phyloP scores from a whole-genome alignment of 306 rosid genomes.

The Quercus gilva region DNA sequence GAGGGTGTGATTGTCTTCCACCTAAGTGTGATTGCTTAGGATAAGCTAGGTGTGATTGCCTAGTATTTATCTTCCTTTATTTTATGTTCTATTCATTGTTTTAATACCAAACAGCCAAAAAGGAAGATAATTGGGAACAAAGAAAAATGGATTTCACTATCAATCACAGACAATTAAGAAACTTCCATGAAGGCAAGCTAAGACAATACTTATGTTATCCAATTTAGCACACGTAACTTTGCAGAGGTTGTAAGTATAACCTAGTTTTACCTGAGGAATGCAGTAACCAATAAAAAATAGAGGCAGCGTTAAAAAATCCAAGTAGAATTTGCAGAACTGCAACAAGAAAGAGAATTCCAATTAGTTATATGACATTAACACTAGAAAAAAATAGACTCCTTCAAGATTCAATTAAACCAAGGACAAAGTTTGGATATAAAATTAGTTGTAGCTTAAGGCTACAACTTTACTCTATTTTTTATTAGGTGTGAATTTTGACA shows the following conservation, averaged over 20 bases:
- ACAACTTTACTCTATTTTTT: too few relatives aligned
- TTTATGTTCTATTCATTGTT: too few relatives aligned
- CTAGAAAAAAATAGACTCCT: background rate
- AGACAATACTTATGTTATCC: conserved; percentile 10
- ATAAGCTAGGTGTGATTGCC: too few relatives aligned
- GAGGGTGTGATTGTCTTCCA: too few relatives aligned
- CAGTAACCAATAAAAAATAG: conserved; percentile 40
- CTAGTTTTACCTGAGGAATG: conserved; percentile 77
- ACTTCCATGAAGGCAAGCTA: background rate
- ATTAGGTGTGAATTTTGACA: too few relatives aligned
- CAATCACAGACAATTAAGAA: conserved; percentile 2
- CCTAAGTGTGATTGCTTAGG: too few relatives aligned
- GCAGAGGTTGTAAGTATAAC: conserved; percentile 8
- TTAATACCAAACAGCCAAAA: too few relatives aligned
- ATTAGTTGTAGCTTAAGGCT: too few relatives aligned
- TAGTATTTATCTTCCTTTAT: too few relatives aligned
- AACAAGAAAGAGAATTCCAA: conserved; percentile 29
- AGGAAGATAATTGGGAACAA: too few relatives aligned
- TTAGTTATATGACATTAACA: conserved; percentile 1
- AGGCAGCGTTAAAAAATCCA: conserved; percentile 65
- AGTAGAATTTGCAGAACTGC: conserved; percentile 70
- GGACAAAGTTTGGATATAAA: too few relatives aligned
- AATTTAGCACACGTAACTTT: conserved; percentile 4
- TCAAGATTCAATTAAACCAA: background rate
- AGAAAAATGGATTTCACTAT: background rate